phyloP scores from a whole-genome alignment of 1,139 yeast genomes.

The Suhomyces panamericanus region DNA sequence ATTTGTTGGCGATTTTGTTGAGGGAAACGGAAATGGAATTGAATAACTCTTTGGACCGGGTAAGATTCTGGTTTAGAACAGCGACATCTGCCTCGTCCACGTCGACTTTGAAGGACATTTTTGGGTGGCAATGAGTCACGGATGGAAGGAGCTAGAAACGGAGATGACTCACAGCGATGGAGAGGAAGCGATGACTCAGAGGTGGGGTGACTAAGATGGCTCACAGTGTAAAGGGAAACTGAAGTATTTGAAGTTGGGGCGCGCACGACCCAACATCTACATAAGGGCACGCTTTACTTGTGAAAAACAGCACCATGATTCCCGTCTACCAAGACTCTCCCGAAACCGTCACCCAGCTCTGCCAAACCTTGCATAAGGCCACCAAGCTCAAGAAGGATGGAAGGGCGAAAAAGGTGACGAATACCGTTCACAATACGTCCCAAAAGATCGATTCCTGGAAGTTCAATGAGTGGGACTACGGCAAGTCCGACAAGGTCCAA shows the following conservation, averaged over 20 bases:
- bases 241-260: background rate
- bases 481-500: constrained; percentile 39
- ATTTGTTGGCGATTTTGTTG: constrained; percentile 53
- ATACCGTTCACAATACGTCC: constrained; percentile 19
- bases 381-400: constrained; percentile 26
- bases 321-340: constrained; percentile 1
- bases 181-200: too few species aligned
- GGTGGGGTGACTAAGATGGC: too few species aligned
- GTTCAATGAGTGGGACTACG: constrained; percentile 82
- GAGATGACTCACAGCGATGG: background rate
- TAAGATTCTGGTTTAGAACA: constrained; percentile 72
- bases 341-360: constrained; percentile 1
- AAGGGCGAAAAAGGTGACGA: constrained; percentile 22
- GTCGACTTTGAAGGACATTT: constrained; percentile 39
- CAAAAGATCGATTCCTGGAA: constrained; percentile 57
- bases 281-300: background rate
- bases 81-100: constrained; percentile 84
- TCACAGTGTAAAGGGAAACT: background rate
- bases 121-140: background rate
- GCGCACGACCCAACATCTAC: background rate
- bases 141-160: background rate
- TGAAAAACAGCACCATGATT: background rate
- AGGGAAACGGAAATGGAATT: constrained; percentile 57
- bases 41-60: constrained; percentile 59
- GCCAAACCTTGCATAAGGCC: constrained; percentile 13